phyloP scores from a whole-genome alignment of 352 stramenopile species.

The Globisporangium parvum region DNA sequence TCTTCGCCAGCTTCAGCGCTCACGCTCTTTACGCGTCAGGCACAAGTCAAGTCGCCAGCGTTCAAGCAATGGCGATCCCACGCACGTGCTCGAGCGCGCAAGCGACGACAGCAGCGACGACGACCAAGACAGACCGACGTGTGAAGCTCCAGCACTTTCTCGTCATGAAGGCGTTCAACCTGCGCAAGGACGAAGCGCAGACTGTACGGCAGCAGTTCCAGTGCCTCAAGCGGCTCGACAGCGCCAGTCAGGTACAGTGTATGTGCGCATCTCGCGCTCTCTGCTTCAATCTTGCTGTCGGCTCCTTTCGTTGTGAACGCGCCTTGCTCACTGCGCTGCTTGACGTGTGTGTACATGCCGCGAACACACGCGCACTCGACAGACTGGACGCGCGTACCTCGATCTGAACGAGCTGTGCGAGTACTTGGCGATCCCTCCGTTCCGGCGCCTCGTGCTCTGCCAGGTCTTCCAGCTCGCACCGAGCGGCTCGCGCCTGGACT shows the following conservation, averaged over 20 bases:
- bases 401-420: conserved; percentile 55
- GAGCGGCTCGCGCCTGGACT: conserved; percentile 31
- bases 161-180: conserved; percentile 78
- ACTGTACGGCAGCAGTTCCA: conserved; percentile 69
- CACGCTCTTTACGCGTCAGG: too few relatives aligned
- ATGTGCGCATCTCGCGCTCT: background rate
- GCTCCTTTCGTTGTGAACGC: background rate
- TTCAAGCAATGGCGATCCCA: conserved; percentile 6
- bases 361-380: background rate
- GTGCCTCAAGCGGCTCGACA: conserved; percentile 24
- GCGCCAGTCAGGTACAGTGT: conserved; percentile 14
- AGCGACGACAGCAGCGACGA: background rate
- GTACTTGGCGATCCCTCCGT: conserved; percentile 66
- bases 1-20: too few relatives aligned
- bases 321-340: too few relatives aligned
- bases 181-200: conserved; percentile 41
- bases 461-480: conserved; percentile 43
- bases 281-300: background rate
- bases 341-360: background rate
- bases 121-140: conserved; percentile 21
- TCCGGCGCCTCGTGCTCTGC: conserved; percentile 45
- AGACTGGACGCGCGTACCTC: conserved; percentile 28
- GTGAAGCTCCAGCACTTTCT: conserved; percentile 77
- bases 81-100: background rate
- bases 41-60: too few relatives aligned